These are phyloP conservation scores for Colletotrichum chrysophilum DNA, from an alignment of 2,329 filamentous ascomycete genomes.

Conservation along the genomic window DNA sequence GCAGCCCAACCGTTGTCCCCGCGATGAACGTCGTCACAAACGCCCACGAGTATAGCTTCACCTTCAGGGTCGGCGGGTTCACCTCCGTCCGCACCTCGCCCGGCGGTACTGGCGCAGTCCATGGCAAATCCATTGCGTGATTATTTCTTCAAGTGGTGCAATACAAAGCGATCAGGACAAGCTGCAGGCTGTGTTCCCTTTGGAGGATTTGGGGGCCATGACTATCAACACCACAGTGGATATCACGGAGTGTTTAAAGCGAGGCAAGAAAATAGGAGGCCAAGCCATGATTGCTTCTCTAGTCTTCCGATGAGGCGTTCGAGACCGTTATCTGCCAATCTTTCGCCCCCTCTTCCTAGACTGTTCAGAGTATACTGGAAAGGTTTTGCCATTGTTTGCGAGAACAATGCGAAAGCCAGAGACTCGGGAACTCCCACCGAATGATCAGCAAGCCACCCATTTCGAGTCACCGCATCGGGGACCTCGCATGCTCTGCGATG, in stretches of 20 bases:
- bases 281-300: neutral
- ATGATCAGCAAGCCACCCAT: neutral
- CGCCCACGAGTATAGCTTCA: conserved; percentile 25
- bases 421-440: neutral
- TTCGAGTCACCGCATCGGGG: neutral
- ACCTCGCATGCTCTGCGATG: neutral
- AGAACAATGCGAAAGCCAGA: neutral
- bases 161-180: neutral
- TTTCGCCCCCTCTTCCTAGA: neutral
- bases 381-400: neutral
- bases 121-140: neutral
- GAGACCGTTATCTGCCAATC: neutral
- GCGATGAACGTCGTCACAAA: conserved; percentile 28
- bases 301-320: neutral
- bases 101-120: conserved; percentile 10
- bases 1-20: conserved; percentile 25
- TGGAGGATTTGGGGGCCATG: neutral
- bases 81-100: conserved; percentile 27
- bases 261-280: neutral
- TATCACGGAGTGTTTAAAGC: neutral
- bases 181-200: neutral
- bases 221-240: neutral
- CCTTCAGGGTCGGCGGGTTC: conserved; percentile 20
- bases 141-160: neutral
- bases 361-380: neutral